These are phyloP conservation scores for Acanthamoeba healyi DNA, from an alignment of 208 protist species.

Conservation along the genomic window DNA sequence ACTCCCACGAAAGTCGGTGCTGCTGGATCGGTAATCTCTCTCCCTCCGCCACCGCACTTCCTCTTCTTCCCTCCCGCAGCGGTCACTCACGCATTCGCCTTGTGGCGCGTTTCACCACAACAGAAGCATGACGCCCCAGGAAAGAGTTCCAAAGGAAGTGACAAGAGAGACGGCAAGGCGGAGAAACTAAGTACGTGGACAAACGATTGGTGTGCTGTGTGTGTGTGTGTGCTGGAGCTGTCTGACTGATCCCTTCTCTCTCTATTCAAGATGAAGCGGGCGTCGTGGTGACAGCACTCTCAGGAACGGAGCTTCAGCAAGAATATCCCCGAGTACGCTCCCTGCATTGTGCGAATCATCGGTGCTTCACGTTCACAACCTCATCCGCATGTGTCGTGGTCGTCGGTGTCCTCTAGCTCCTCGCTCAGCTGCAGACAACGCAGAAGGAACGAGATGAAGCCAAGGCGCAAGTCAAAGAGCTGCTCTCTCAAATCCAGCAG, in stretches of 20 bases:
- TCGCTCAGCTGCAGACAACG: constrained; percentile 3
- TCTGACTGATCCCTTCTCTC: background rate
- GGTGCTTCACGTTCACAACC: too few relatives aligned
- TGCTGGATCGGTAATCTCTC: background rate
- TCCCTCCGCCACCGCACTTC: background rate
- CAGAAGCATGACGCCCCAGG: constrained; percentile 7
- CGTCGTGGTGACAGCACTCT: constrained; percentile 2
- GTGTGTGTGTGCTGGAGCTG: too few relatives aligned
- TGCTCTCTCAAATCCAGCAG: constrained; percentile 65
- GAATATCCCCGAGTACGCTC: constrained; percentile 2
- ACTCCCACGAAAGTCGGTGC: constrained; percentile 54
- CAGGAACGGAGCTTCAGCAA: constrained; percentile 29
- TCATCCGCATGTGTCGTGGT: background rate
- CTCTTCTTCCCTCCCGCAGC: background rate
- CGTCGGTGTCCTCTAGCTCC: background rate
- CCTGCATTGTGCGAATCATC: background rate
- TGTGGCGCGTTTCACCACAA: background rate
- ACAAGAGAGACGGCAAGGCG: background rate
- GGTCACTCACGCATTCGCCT: background rate
- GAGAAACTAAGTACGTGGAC: constrained; percentile 16
- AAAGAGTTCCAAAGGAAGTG: background rate
- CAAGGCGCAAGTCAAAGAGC: constrained; percentile 66
- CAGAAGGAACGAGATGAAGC: constrained; percentile 58
- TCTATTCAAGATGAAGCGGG: constrained; percentile 17
- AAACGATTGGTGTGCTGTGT: too few relatives aligned